Base-by-base conservation (phyloP, 768 basidiomycete species). In the Lactarius sanguifluus region DNA sequence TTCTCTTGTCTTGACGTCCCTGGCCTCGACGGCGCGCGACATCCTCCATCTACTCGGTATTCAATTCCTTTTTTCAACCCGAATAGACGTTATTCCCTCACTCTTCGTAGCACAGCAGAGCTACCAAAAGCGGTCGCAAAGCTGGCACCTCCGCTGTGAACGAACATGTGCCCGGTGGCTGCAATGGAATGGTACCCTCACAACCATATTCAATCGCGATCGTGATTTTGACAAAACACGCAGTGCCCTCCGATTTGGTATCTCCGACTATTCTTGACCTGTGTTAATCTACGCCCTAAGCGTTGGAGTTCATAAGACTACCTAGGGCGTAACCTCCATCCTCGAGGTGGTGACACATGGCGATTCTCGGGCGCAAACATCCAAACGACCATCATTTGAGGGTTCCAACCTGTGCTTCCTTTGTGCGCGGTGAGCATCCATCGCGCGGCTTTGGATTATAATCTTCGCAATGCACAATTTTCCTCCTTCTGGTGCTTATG, bases 251-350 rank as follows among this genome's bases (percentile, higher is more conserved):
- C 8, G 28, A 32, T 38, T 25, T 25, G 38, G 36, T 23, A 36
- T 30, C 32, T 18, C 54, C 15, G 30, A 9, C 18, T 5, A 57
- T 57, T 20, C 8, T n/a, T 20, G 56, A 23, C n/a, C 56, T 10
- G 32, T 36, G 25, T 50, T 50, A 56, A 34, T 58, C 57, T 23
- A 58, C 50, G 9, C 57, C 64, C 36, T 54, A 64, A 59, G 34
- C 50, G 18, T 38, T 58, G 9, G 25, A 15, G 9, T 45, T n/a
- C 38, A 40, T n/a, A 65, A 32, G 40, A 60, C 32, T 1, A 40
- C 25, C 47, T 8, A 30, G 54, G 43, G 41, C 41, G 59, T 61
- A 57, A 60, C 40, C 6, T 30, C 16, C 40, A n/a, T 15, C 43
- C 59, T 55, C 50, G 47, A 47, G 20, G 10, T 13, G n/a, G 32